phyloP scores from a whole-genome alignment of 2,329 filamentous ascomycete species.

The Pestalotiopsis sp. region DNA sequence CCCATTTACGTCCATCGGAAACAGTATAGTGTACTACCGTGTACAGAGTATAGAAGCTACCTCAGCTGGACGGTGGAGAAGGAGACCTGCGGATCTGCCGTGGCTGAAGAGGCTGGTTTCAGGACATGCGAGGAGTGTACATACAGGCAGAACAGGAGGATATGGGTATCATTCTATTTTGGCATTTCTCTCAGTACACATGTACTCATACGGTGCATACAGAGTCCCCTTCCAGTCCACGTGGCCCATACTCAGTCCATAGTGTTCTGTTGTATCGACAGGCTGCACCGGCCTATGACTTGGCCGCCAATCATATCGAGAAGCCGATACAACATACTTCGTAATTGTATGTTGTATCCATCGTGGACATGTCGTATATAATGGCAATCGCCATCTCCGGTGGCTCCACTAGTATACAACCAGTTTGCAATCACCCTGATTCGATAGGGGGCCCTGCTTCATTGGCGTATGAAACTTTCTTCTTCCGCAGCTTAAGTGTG shows the following conservation, averaged over 20 bases:
- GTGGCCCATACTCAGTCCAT: too few species aligned
- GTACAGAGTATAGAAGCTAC: not conserved
- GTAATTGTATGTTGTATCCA: not conserved
- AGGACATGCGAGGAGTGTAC: not conserved
- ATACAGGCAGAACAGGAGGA: not conserved
- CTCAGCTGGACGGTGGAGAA: not conserved
- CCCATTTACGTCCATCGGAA: not conserved
- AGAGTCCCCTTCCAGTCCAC: not conserved
- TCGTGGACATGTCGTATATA: not conserved
- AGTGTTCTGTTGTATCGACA: not conserved
- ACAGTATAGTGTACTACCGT: not conserved
- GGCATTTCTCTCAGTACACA: not conserved
- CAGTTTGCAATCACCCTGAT: not conserved
- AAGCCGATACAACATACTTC: not conserved
- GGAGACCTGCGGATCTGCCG: not conserved
- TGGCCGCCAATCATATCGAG: not conserved
- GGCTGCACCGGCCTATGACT: not conserved
- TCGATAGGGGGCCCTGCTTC: not conserved
- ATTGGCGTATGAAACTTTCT: not conserved
- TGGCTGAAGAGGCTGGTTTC: not conserved
- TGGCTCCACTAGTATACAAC: not conserved
- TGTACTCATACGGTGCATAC: not conserved
- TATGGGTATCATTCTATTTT: not conserved
- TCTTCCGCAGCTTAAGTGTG: not conserved
- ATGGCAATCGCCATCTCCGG: not conserved